phyloP scores from a whole-genome alignment of 2,329 filamentous ascomycete species.

The Trichoderma oligosporum region DNA sequence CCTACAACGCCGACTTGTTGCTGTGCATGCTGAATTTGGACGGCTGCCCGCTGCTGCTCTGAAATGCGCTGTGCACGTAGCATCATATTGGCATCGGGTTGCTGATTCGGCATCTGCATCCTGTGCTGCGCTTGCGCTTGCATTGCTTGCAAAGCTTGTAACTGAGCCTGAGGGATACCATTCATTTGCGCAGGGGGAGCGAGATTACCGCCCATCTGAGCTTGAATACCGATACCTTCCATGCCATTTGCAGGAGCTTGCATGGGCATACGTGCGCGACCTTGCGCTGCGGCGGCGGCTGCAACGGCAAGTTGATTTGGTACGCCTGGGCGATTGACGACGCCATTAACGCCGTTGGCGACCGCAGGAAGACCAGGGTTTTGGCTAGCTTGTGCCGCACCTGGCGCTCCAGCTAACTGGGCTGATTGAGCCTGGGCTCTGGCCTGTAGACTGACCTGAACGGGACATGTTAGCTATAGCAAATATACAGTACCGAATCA shows the following conservation, averaged over 20 bases:
- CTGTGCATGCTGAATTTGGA: slow-evolving; percentile 46
- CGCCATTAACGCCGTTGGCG: slow-evolving; percentile 29
- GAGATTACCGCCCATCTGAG: slow-evolving; percentile 50
- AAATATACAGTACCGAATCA: slow-evolving; percentile 19
- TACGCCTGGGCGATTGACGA: slow-evolving; percentile 37
- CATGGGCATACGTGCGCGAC: slow-evolving; percentile 51
- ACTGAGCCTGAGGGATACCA: slow-evolving; percentile 64
- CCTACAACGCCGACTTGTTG: slow-evolving; percentile 31
- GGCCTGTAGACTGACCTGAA: slow-evolving; percentile 44
- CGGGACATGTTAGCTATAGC: slow-evolving; percentile 27
- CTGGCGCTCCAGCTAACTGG: slow-evolving; percentile 42
- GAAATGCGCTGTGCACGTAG: slow-evolving; percentile 64
- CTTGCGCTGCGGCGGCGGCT: slow-evolving; percentile 40
- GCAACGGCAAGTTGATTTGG: slow-evolving; percentile 44
- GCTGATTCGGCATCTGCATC: slow-evolving; percentile 47
- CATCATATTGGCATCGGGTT: slow-evolving; percentile 52
- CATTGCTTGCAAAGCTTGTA: slow-evolving; percentile 52
- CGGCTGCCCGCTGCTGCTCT: slow-evolving; percentile 55
- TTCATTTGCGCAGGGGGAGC: slow-evolving; percentile 58
- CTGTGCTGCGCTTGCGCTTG: slow-evolving; percentile 46
- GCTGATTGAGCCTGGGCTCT: slow-evolving; percentile 44
- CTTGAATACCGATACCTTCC: slow-evolving; percentile 41
- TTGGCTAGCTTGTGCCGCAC: slow-evolving; percentile 34
- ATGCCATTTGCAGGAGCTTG: slow-evolving; percentile 52
- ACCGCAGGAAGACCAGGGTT: slow-evolving; percentile 28